A percentile compares a stretch with the other conserved stretches of the same genome.
These are phyloP conservation scores for Blastobotrys attinorum DNA, from an alignment of 805 yeast species.

Conservation along the genomic window DNA sequence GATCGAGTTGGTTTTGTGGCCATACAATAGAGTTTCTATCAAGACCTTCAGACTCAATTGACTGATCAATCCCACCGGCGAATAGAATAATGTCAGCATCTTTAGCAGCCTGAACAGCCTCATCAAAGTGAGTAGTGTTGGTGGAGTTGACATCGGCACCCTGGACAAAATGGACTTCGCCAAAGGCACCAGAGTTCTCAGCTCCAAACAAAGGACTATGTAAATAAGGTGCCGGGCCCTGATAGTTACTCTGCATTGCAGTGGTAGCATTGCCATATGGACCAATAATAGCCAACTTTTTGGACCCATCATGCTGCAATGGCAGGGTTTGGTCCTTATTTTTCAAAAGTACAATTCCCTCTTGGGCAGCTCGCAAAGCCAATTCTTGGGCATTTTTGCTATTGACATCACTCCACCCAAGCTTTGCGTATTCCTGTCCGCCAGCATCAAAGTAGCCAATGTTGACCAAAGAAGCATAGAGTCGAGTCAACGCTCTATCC, in stretches of 20 bases:
- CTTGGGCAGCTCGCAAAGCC: conserved; percentile 9
- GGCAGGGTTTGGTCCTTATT: conserved; percentile 12
- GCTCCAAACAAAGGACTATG: conserved; percentile 8
- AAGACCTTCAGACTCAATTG: conserved; percentile 10
- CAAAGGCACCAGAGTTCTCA: conserved; percentile 4
- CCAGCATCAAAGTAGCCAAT: conserved; percentile 11
- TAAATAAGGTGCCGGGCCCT: conserved; percentile 7
- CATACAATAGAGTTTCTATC: conserved; percentile 8
- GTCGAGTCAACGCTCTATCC: conserved; percentile 6
- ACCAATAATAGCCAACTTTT: conserved; percentile 9
- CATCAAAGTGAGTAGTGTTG: conserved; percentile 2
- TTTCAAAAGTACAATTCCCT: conserved; percentile 9
- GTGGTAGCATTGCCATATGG: conserved; percentile 11
- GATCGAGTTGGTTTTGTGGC: conserved; percentile 11
- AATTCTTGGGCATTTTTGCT: conserved; percentile 5
- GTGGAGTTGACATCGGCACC: conserved; percentile 5
- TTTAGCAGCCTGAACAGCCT: conserved; percentile 5
- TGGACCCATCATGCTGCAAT: not conserved
- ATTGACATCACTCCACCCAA: conserved; percentile 7
- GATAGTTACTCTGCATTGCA: conserved; percentile 10
- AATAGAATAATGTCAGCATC: conserved; percentile 8
- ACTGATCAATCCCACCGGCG: conserved; percentile 11
- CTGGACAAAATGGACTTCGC: too few species aligned
- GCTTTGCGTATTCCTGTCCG: conserved; percentile 5
- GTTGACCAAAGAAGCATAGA: conserved; percentile 9